Evolutionary conservation across 164 flowering plant species (phyloP).

Genomic region (Buxus sempervirens): DNA sequence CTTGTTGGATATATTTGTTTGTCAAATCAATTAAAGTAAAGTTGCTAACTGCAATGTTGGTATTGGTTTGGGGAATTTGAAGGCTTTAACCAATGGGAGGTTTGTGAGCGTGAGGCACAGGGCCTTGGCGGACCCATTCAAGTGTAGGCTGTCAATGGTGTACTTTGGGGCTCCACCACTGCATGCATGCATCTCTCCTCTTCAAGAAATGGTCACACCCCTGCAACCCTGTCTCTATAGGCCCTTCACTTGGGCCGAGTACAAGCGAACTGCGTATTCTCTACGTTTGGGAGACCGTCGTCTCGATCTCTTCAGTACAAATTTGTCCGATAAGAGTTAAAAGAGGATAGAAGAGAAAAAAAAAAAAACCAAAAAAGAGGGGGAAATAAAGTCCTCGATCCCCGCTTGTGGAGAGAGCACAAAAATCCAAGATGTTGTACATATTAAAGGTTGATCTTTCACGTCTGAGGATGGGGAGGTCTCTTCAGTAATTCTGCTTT

Average conservation of each 20-base stretch:
- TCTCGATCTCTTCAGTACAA: slow-evolving; percentile 45
- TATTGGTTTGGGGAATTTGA: neutral
- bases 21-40: too few species aligned
- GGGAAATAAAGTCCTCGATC: too few species aligned
- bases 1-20: too few species aligned
- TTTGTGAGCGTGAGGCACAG: slow-evolving; percentile 78
- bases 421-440: neutral
- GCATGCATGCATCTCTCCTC: slow-evolving; percentile 43
- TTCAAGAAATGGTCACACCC: slow-evolving; percentile 42
- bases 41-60: too few species aligned
- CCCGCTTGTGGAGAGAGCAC: neutral
- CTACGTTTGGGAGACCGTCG: slow-evolving; percentile 46
- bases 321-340: neutral
- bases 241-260: slow-evolving; percentile 76
- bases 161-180: slow-evolving; percentile 75
- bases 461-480: neutral
- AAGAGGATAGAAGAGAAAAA: neutral
- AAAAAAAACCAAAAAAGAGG: too few species aligned
- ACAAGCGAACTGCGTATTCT: slow-evolving; percentile 57
- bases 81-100: slow-evolving; percentile 81
- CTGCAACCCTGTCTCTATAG: slow-evolving; percentile 40
- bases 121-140: slow-evolving; percentile 42
- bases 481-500: slow-evolving; percentile 3
- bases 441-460: slow-evolving; percentile 14
- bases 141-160: slow-evolving; percentile 60